phyloP scores from a whole-genome alignment of 441 rosid species.

The Eruca vesicaria region DNA sequence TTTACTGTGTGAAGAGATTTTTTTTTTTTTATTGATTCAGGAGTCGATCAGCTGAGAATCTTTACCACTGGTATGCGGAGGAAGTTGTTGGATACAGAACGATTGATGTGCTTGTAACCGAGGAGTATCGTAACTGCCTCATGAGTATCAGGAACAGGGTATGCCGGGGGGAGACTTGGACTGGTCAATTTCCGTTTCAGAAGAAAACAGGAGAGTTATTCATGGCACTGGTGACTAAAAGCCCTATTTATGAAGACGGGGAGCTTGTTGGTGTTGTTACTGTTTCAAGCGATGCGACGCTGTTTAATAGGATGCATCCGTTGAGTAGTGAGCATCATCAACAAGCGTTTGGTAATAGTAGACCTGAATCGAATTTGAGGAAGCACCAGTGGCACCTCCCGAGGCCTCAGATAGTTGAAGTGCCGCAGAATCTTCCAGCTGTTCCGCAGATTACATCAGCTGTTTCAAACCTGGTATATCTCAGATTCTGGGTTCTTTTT shows the following conservation, averaged over 20 bases:
- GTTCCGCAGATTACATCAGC: conserved; percentile 61
- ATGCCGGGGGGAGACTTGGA: conserved; percentile 62
- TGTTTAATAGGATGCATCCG: conserved; percentile 42
- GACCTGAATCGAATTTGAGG: conserved; percentile 41
- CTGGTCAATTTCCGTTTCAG: conserved; percentile 80
- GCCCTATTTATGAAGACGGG: conserved; percentile 61
- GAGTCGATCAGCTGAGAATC: conserved; percentile 77
- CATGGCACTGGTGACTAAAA: conserved; percentile 67
- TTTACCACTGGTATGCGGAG: conserved; percentile 69
- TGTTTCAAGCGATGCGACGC: conserved; percentile 70
- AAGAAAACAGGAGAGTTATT: conserved; percentile 64
- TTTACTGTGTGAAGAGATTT: neutral
- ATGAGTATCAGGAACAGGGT: conserved; percentile 46
- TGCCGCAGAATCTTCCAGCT: conserved; percentile 16
- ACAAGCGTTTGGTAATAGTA: conserved; percentile 35
- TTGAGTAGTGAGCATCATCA: conserved; percentile 35
- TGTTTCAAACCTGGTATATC: conserved; percentile 45
- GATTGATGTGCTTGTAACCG: conserved; percentile 55
- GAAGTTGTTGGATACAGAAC: conserved; percentile 62
- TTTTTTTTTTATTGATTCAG: conserved; percentile 34
- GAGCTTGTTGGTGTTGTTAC: conserved; percentile 65
- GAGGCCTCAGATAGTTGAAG: conserved; percentile 43
- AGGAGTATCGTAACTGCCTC: conserved; percentile 44
- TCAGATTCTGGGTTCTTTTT: neutral
- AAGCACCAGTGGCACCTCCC: conserved; percentile 63